Evolutionary conservation across 73 alveolate species (phyloP).

Genomic region (Tetrahymena malaccensis): DNA sequence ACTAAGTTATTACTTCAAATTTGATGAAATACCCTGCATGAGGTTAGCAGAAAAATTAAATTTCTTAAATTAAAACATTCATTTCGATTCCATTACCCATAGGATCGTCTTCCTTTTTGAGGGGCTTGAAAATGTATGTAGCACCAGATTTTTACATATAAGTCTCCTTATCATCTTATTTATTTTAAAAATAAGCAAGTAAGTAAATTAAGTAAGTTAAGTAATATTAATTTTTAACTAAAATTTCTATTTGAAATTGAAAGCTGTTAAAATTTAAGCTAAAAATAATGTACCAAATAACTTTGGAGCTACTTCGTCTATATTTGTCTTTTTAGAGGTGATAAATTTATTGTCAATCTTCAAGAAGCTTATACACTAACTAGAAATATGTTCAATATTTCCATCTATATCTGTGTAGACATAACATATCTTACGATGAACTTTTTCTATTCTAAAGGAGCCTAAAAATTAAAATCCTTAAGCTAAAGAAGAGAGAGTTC

Average conservation of each 20-base stretch:
- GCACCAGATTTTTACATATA: neutral
- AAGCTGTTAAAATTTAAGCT: no score
- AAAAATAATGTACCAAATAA: neutral
- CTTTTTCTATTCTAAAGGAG: conserved; percentile 10
- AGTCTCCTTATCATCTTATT: neutral
- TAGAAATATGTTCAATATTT: conserved; percentile 26
- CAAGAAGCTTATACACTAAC: conserved; percentile 11
- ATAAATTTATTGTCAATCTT: conserved; percentile 20
- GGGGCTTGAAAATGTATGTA: neutral
- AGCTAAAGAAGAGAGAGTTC: conserved; percentile 16
- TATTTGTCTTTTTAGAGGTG: conserved; percentile 18
- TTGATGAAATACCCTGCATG: neutral
- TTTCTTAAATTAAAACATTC: neutral
- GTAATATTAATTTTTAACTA: no score
- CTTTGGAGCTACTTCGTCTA: conserved; percentile 18
- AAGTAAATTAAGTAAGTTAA: no score
- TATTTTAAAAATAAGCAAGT: neutral
- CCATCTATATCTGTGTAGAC: conserved; percentile 15
- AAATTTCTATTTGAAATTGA: no score
- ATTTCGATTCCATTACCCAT: neutral
- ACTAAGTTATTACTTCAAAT: neutral
- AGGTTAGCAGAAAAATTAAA: neutral
- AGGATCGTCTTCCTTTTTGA: neutral
- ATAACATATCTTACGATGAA: neutral
- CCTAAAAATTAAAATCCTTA: conserved; percentile 25